Conservation (phyloP, 306 rosid genomes). For the Bauhinia variegata region DNA sequence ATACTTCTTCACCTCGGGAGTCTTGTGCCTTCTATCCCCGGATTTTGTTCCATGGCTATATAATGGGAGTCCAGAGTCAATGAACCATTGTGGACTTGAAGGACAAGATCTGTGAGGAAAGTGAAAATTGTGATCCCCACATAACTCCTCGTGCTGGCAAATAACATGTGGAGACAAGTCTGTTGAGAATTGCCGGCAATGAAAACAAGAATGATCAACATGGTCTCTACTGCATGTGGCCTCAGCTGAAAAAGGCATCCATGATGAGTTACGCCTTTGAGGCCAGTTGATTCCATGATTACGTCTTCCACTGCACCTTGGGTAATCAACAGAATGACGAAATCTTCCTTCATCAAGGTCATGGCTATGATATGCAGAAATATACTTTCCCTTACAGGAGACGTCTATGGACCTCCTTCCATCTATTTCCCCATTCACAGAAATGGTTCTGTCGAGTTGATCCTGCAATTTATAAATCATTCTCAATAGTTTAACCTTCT, state of each 20-base stretch:
- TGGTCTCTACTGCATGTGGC: conserved; percentile 57
- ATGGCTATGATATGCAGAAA: conserved; percentile 42
- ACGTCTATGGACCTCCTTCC: conserved; percentile 44
- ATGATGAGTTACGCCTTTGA: conserved; percentile 46
- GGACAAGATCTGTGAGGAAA: conserved; percentile 47
- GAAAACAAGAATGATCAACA: conserved; percentile 50
- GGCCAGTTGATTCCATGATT: conserved; percentile 40
- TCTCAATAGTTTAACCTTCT: conserved; percentile 62
- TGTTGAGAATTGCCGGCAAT: conserved; percentile 50
- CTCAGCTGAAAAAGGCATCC: conserved; percentile 71
- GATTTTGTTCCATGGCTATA: conserved; percentile 49
- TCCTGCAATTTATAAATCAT: conserved; percentile 67
- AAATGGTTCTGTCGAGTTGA: conserved; percentile 53
- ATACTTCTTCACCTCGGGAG: conserved; percentile 47
- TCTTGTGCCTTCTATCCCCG: conserved; percentile 49
- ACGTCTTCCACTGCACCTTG: conserved; percentile 48
- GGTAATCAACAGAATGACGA: conserved; percentile 47
- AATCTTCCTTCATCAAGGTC: conserved; percentile 48
- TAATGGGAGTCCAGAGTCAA: conserved; percentile 43
- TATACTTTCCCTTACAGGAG: conserved; percentile 45
- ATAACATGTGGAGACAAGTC: conserved; percentile 49
- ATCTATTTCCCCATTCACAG: conserved; percentile 39
- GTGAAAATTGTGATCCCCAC: conserved; percentile 43
- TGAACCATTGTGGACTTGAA: conserved; percentile 52
- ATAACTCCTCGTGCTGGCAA: conserved; percentile 37